These are phyloP conservation scores for Elymus sibiricus DNA, from an alignment of 176 grass and related monocot genomes.

Conservation along the genomic window DNA sequence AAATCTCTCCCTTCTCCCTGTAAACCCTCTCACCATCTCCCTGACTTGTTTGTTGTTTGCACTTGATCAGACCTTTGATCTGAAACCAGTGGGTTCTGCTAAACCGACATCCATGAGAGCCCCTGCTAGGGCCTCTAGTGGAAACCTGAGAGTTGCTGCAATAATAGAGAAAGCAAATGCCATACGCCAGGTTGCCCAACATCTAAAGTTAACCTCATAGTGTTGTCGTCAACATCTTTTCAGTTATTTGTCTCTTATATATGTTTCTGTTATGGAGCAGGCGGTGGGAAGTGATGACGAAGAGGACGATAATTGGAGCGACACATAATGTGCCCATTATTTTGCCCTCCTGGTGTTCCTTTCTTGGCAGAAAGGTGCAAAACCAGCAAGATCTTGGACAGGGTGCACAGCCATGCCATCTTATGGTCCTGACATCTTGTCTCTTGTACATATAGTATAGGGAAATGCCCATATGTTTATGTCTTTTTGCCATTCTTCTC, in stretches of 20 bases:
- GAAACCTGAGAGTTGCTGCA: conserved; percentile 86
- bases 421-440: conserved; percentile 20
- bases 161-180: conserved; percentile 97
- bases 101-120: conserved; percentile 40
- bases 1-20: not conserved
- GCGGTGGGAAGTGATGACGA: conserved; percentile 95
- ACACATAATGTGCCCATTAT: conserved; percentile 30
- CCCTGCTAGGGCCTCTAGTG: conserved; percentile 49
- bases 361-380: conserved; percentile 10
- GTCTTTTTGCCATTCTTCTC: not conserved
- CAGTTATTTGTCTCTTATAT: not conserved
- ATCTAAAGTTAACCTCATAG: not conserved
- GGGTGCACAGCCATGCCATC: not conserved
- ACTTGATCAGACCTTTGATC: conserved; percentile 69
- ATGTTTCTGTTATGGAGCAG: conserved; percentile 36
- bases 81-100: conserved; percentile 59
- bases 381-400: conserved; percentile 11
- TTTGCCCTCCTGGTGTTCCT: conserved; percentile 11
- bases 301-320: conserved; percentile 94
- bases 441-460: conserved; percentile 39
- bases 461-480: conserved; percentile 14
- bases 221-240: not conserved
- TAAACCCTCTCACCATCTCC: not conserved
- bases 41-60: conserved; percentile 25
- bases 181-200: conserved; percentile 80